Evolutionary conservation across 2,329 filamentous ascomycete species (phyloP).

Genomic region (Colletotrichum sp.): DNA sequence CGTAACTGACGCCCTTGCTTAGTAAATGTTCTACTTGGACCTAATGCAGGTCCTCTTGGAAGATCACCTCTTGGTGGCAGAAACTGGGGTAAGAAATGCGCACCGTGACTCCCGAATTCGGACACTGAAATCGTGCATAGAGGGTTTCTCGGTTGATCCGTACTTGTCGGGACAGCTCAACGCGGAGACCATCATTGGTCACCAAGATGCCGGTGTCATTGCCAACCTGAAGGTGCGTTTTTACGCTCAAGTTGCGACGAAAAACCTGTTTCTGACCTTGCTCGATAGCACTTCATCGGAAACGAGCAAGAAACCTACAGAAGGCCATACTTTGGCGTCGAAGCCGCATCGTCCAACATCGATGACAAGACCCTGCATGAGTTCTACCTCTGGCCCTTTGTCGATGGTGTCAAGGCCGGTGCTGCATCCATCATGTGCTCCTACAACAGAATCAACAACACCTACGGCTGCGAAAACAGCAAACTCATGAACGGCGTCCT

Average conservation of each 20-base stretch:
- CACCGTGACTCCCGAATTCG: no score
- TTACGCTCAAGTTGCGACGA: no score
- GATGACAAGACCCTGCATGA: slow-evolving; percentile 67
- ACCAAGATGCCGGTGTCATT: slow-evolving; percentile 61
- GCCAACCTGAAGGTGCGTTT: slow-evolving; percentile 52
- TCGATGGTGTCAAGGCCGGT: slow-evolving; percentile 69
- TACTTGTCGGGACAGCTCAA: slow-evolving; percentile 58
- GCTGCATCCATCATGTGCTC: slow-evolving; percentile 65
- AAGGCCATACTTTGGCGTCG: slow-evolving; percentile 53
- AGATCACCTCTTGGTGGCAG: slow-evolving; percentile 33
- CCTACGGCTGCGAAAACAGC: slow-evolving; percentile 73
- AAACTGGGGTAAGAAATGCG: slow-evolving; percentile 30
- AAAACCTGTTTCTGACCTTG: no score
- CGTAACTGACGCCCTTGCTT: rapidly evolving
- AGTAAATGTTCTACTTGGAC: slow-evolving; percentile 38
- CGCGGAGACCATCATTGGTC: slow-evolving; percentile 55
- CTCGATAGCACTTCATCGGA: slow-evolving; percentile 66
- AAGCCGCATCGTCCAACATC: slow-evolving; percentile 61
- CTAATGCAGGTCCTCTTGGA: slow-evolving; percentile 37
- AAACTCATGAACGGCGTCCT: slow-evolving; percentile 71
- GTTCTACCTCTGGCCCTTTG: slow-evolving; percentile 74
- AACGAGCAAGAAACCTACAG: slow-evolving; percentile 80
- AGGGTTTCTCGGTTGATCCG: slow-evolving; percentile 52
- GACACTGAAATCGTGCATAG: slow-evolving; percentile 9
- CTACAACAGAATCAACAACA: slow-evolving; percentile 76